phyloP scores from a whole-genome alignment of 441 rosid genomes.

The Aleurites moluccanus region DNA sequence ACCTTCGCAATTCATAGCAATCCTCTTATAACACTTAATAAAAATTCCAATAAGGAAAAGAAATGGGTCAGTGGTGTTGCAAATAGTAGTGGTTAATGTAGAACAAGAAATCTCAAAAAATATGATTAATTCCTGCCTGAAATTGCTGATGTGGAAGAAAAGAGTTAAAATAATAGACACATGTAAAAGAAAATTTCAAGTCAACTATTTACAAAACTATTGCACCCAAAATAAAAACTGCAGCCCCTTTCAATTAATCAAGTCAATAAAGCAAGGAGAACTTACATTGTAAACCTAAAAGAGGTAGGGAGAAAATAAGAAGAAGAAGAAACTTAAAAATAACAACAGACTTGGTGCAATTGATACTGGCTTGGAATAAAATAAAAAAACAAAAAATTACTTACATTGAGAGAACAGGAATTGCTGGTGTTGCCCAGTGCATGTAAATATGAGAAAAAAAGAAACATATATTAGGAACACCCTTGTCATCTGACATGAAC shows the following conservation, averaged over 20 bases:
- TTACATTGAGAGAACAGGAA: constrained; percentile 97
- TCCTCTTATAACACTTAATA: neutral
- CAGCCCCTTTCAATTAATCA: neutral
- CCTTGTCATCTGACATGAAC: neutral
- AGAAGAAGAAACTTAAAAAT: neutral
- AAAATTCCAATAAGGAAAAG: neutral
- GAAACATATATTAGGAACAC: constrained; percentile 36
- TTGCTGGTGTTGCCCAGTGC: constrained; percentile 63
- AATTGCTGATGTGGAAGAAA: too few relatives aligned
- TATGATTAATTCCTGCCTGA: neutral
- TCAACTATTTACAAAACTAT: too few relatives aligned
- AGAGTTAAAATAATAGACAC: too few relatives aligned
- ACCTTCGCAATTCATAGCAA: neutral
- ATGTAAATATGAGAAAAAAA: constrained; percentile 38
- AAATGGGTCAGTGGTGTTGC: neutral
- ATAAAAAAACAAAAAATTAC: constrained; percentile 43
- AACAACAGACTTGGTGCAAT: neutral
- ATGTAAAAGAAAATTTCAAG: too few relatives aligned
- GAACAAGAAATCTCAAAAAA: neutral
- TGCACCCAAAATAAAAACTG: too few relatives aligned
- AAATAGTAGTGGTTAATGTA: neutral
- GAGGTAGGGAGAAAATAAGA: neutral
- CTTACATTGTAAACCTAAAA: neutral
- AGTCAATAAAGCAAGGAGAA: neutral
- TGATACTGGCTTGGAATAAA: constrained; percentile 18